A percentile compares a stretch with the other conserved stretches of the same genome.
Conservation (phyloP, 331 rosid genomes). For the Rhamnella rubrinervis region DNA sequence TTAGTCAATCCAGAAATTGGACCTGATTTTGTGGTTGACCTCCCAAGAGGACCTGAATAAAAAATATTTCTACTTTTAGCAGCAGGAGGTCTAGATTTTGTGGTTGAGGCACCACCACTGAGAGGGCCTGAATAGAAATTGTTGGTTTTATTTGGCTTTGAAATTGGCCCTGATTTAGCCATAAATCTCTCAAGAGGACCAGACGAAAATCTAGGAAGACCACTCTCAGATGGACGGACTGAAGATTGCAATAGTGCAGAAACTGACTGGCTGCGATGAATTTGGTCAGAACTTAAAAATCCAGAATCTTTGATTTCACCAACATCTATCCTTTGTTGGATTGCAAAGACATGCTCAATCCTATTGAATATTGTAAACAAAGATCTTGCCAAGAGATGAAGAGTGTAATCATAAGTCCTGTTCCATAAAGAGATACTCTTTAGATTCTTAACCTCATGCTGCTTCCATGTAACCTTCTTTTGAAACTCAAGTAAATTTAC, state of each 20-base stretch:
- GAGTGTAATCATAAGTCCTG: constrained; percentile 74
- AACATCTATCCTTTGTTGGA: constrained; percentile 41
- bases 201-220: constrained; percentile 70
- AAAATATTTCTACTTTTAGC: constrained; percentile 44
- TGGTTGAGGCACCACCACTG: constrained; percentile 39
- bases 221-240: constrained; percentile 42
- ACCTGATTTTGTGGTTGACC: constrained; percentile 46
- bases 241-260: constrained; percentile 73
- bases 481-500: constrained; percentile 59
- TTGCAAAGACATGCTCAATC: constrained; percentile 77
- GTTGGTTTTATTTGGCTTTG: constrained; percentile 36
- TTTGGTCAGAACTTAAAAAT: constrained; percentile 42
- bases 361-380: constrained; percentile 68
- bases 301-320: constrained; percentile 42
- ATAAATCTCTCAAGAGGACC: constrained; percentile 72
- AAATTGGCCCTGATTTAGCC: constrained; percentile 42
- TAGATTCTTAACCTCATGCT: constrained; percentile 73
- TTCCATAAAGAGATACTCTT: constrained; percentile 76
- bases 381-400: constrained; percentile 68
- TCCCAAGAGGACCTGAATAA: constrained; percentile 80
- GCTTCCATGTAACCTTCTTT: constrained; percentile 78
- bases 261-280: constrained; percentile 65
- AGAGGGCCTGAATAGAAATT: constrained; percentile 68
- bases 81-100: constrained; percentile 56
- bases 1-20: constrained; percentile 52